Base-by-base conservation (phyloP, 2,329 filamentous ascomycete species). In the Paramyrothecium sp. region DNA sequence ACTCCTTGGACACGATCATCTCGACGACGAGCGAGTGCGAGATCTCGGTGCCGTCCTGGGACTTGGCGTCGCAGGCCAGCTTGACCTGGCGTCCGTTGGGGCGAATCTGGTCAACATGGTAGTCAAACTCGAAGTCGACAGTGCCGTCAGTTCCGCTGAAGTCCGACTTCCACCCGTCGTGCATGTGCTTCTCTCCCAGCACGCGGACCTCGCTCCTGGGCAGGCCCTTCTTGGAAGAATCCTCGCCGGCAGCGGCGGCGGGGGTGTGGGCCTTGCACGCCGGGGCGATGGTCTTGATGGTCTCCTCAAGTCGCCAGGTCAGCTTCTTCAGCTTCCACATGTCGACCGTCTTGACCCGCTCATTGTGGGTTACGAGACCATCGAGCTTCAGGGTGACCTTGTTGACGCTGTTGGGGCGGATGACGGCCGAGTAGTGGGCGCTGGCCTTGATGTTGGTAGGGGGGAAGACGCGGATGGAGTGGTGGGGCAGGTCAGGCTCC, bases 1-100 rank as follows among this genome's bases (percentile, higher is more conserved):
- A 95, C 73, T 98, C 94, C 73, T 97, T 92, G 2, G 91, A 90
- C 21, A 99, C 92, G 53, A 98, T 92, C 78, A 98, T 87, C 76
- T 99, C 94, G 57, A 98, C 84, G 67, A 97, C 86, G 49, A 99
- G 84, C 68, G 89, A 88, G 79, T 99, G 94, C 54, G 86, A 87
- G 57, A 97, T 86, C 67, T 89, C 87, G 63, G 92, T 87, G 54
- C 92, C 92, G 66, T 89, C 88, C 53, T 82, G 77, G 55, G 89
- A 85, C 65, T 90, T 89, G 69, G 90, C 82, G 69, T 96, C 91
- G 78, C 92, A 96, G 22, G 89, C 83, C 41, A 89, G 89, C 69
- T 88, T 86, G 60, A 70, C 64, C 21, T 81, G 76, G 33, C 79
- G 76, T 30, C 82, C 82, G 61, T 72, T 58, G 58, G 68, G 63